These are phyloP conservation scores for Pichia sp. DNA, from an alignment of 1,139 yeast species.

Conservation along the genomic window DNA sequence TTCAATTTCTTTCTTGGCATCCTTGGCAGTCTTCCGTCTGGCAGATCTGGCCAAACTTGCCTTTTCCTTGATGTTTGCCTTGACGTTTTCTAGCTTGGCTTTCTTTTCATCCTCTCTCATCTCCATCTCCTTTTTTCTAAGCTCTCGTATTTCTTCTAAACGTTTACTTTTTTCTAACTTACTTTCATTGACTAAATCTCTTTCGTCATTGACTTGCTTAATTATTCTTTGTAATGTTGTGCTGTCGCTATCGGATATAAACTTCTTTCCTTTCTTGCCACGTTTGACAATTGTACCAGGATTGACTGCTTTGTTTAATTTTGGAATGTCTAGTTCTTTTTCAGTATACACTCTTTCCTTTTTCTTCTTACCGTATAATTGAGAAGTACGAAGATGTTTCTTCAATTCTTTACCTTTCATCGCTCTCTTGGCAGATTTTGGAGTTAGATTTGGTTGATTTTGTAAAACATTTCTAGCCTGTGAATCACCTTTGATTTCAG, in stretches of 20 bases:
- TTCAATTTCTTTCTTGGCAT: constrained; percentile 32
- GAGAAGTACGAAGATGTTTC: constrained; percentile 57
- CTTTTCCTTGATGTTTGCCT: constrained; percentile 66
- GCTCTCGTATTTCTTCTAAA: constrained; percentile 82
- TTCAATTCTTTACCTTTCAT: constrained; percentile 50
- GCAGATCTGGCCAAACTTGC: constrained; percentile 61
- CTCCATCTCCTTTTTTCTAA: constrained; percentile 82
- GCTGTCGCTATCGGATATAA: constrained; percentile 67
- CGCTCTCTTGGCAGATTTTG: constrained; percentile 43
- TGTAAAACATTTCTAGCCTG: constrained; percentile 61
- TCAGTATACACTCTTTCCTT: constrained; percentile 63
- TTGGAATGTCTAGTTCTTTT: constrained; percentile 71
- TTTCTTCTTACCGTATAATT: constrained; percentile 65
- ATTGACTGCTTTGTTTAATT: constrained; percentile 70
- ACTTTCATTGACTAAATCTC: constrained; percentile 79
- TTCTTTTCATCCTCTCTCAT: constrained; percentile 68
- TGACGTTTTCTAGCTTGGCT: constrained; percentile 68
- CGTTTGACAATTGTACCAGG: constrained; percentile 71
- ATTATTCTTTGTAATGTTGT: constrained; percentile 62
- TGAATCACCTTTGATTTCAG: constrained; percentile 61
- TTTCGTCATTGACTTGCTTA: constrained; percentile 72
- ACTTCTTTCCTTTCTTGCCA: constrained; percentile 92
- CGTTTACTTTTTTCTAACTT: constrained; percentile 85
- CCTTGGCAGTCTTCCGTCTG: constrained; percentile 66
- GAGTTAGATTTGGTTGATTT: constrained; percentile 56